Base-by-base conservation (phyloP, 23 red algal genomes). In the Chondrus crispus region DNA sequence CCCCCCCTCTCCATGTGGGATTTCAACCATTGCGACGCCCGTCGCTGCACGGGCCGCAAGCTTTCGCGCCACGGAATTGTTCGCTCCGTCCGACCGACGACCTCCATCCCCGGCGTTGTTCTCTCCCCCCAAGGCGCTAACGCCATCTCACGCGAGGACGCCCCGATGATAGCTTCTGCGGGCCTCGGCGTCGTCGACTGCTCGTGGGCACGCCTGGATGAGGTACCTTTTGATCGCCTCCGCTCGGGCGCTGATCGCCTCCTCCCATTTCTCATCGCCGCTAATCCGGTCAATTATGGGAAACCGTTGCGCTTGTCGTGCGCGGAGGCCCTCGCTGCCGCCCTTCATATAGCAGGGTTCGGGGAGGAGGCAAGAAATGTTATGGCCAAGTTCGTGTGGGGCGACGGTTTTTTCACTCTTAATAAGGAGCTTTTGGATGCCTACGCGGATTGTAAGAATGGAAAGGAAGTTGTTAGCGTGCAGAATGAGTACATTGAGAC, bases 281-380 rank as follows among this genome's bases (percentile, higher is more conserved):
- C 94, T 20, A 99, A 99, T 50, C 97, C 97, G 45, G 85, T 95
- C 43, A 99, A 99, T 44, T 99, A 96, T 74, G 97, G 97, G 3
- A 78, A 85, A 39, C 88, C 93, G 20, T 60, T 94, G 16, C 41
- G 66, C 24, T 74, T 99, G 37, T 92, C 86, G 32, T 99, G 97
- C 66, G 97, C 95, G 10, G 97, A 99, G 70, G 97, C 97, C 22
- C 79, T 99, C 18, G 97, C 97, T 1, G 97, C 85, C 42, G 95
- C 85, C 10, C 88, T 99, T 12, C 87, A 54, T 47, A 96, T 99
- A 28, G 69, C 91, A 14, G 92, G 95, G 2, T 71, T 78, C 37
- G 30, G 44, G 16, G 12, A 66, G 2, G 47, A 92, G 62, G 97
- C 94, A 28, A 41, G 63, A 13, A 28, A 72, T 42, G 79, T 96